phyloP scores from a whole-genome alignment of 1,284 basidiomycete genomes.

The Pterulicium gracile region DNA sequence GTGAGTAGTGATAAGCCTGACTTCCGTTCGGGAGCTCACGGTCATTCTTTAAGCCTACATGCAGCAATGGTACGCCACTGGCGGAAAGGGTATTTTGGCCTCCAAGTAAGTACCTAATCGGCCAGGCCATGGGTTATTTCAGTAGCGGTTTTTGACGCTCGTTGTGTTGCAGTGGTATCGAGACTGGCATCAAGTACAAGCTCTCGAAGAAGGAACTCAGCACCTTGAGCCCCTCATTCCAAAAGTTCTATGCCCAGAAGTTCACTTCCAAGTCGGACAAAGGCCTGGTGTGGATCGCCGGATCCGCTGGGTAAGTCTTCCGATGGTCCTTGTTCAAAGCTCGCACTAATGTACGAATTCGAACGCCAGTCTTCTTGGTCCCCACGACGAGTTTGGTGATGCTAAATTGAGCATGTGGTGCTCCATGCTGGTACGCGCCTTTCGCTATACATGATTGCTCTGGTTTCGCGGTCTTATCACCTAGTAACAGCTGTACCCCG shows the following conservation, averaged over 20 bases:
- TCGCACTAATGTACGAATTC: neutral
- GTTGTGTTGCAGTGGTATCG: conserved; percentile 23
- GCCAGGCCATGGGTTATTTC: neutral
- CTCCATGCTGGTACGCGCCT: neutral
- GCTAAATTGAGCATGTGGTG: conserved; percentile 1
- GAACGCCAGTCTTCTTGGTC: neutral
- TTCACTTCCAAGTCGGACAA: conserved; percentile 37
- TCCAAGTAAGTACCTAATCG: conserved; percentile 41
- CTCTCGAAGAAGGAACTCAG: conserved; percentile 29
- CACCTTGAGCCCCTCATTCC: conserved; percentile 30
- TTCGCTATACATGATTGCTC: too few species aligned
- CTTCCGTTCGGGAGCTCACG: too few species aligned
- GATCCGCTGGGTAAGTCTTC: conserved; percentile 20
- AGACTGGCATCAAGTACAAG: conserved; percentile 38
- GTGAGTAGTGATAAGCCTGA: too few species aligned
- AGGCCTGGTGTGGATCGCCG: conserved; percentile 25
- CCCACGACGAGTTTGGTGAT: neutral
- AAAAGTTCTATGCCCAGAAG: conserved; percentile 28
- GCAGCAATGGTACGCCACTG: neutral
- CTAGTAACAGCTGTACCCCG: conserved; percentile 21
- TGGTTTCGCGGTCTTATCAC: neutral
- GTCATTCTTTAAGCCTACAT: too few species aligned
- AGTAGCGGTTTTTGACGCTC: neutral
- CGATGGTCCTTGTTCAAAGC: conserved; percentile 5
- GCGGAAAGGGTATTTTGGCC: conserved; percentile 35